Conservation (phyloP, 345 rosid species). For the Acer saccharum region DNA sequence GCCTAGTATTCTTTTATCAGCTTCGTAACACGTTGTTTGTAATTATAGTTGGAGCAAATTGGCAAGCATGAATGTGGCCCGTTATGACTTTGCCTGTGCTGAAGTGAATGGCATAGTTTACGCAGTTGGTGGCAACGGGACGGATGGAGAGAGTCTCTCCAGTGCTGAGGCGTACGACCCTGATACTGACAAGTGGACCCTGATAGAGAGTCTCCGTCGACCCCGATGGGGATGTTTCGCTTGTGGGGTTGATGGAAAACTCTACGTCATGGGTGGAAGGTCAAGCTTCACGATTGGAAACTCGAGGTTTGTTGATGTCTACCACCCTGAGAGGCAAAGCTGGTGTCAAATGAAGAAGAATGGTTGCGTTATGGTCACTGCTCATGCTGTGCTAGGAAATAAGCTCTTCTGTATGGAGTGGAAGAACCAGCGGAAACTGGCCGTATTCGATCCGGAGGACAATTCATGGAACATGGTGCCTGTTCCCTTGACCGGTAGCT, state of each 20-base stretch:
- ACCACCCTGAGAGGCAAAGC: slow-evolving; percentile 56
- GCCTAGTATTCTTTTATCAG: neutral
- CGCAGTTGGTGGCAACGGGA: slow-evolving; percentile 79
- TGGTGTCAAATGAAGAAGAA: slow-evolving; percentile 90
- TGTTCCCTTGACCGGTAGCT: slow-evolving; percentile 76
- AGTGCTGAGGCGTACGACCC: slow-evolving; percentile 83
- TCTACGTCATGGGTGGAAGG: slow-evolving; percentile 93
- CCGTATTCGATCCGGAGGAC: slow-evolving; percentile 64
- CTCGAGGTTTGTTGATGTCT: slow-evolving; percentile 74
- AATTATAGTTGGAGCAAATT: slow-evolving; percentile 80
- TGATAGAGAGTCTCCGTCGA: slow-evolving; percentile 71
- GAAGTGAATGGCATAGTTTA: slow-evolving; percentile 83
- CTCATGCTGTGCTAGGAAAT: slow-evolving; percentile 76
- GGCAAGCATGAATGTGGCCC: slow-evolving; percentile 69
- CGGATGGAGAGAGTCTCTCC: slow-evolving; percentile 68
- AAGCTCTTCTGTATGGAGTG: slow-evolving; percentile 90
- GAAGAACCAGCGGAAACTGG: slow-evolving; percentile 82
- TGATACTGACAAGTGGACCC: slow-evolving; percentile 56
- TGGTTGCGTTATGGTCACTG: slow-evolving; percentile 92
- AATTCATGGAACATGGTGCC: slow-evolving; percentile 75
- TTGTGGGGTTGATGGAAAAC: slow-evolving; percentile 71
- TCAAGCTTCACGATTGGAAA: slow-evolving; percentile 92
- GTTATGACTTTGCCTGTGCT: slow-evolving; percentile 88
- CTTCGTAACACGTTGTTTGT: slow-evolving; percentile 17
- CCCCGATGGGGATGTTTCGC: slow-evolving; percentile 93